Conservation (phyloP, 768 basidiomycete genomes). For the Boletales sp. region DNA sequence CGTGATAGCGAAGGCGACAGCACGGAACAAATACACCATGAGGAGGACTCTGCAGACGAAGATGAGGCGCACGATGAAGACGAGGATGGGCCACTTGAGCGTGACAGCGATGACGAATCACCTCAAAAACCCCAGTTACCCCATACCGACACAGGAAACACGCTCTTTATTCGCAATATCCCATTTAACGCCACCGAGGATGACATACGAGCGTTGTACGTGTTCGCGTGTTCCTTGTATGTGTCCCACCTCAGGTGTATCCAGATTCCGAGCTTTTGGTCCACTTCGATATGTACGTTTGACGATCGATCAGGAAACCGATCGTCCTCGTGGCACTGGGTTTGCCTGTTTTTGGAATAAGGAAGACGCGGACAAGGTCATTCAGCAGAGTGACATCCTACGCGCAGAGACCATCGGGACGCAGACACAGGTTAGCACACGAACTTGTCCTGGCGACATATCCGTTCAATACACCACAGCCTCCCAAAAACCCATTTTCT, state of each 20-base stretch:
- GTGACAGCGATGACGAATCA: conserved; percentile 32
- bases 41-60: conserved; percentile 25
- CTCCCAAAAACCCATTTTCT: conserved; percentile 81
- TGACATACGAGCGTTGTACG: conserved; percentile 81
- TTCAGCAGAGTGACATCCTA: conserved; percentile 75
- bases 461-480: conserved; percentile 29
- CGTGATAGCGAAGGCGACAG: conserved; percentile 34
- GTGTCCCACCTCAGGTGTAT: conserved; percentile 1
- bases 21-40: conserved; percentile 43
- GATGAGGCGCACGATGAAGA: conserved; percentile 29
- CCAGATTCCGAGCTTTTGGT: conserved; percentile 83
- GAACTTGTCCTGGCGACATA: conserved; percentile 8
- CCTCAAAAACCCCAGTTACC: conserved; percentile 69
- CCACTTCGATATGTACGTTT: conserved; percentile 91
- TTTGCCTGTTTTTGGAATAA: conserved; percentile 98
- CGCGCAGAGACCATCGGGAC: conserved; percentile 59
- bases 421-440: conserved; percentile 24
- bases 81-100: conserved; percentile 13
- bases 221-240: conserved; percentile 3
- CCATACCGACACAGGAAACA: conserved; percentile 82
- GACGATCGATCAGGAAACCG: conserved; percentile 77
- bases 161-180: conserved; percentile 91
- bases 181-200: conserved; percentile 92
- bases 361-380: conserved; percentile 81
- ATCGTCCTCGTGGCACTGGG: conserved; percentile 89